Conservation (phyloP, 495 filamentous ascomycete genomes). For the Bathelium albidoporum region DNA sequence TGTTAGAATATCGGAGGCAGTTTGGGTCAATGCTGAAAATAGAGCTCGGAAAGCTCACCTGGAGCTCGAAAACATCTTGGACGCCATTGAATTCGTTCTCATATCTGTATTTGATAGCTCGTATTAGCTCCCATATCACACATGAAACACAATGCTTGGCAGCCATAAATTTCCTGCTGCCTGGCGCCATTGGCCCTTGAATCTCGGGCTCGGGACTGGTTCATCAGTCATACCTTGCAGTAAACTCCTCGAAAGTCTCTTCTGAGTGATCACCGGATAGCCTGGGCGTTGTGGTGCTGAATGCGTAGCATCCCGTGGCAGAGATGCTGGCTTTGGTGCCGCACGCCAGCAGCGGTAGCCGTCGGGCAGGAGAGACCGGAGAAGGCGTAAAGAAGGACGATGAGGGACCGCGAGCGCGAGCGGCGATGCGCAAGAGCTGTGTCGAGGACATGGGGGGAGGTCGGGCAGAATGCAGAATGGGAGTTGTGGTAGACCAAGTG, state of each 20-base stretch:
- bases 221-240: slow-evolving; percentile 68
- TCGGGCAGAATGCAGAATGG: background rate
- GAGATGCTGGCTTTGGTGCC: background rate
- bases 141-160: background rate
- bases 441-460: background rate
- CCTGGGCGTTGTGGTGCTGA: slow-evolving; percentile 15
- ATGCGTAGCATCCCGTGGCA: slow-evolving; percentile 1
- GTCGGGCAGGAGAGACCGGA: background rate
- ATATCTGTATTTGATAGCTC: slow-evolving; percentile 51
- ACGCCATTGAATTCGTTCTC: slow-evolving; percentile 98
- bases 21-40: background rate
- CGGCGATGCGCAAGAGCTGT: background rate
- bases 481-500: background rate
- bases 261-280: slow-evolving; percentile 52
- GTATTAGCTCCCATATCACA: background rate
- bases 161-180: background rate
- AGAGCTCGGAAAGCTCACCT: slow-evolving; percentile 51
- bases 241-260: slow-evolving; percentile 98
- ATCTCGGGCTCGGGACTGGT: background rate
- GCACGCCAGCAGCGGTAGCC: background rate
- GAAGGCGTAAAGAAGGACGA: background rate
- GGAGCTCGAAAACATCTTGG: slow-evolving; percentile 98
- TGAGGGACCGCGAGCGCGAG: background rate
- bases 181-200: slow-evolving; percentile 9
- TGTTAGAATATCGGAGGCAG: slow-evolving; percentile 10